Evolutionary conservation across 1,139 yeast genomes (phyloP).

Genomic region (Pneumocystis carinii): DNA sequence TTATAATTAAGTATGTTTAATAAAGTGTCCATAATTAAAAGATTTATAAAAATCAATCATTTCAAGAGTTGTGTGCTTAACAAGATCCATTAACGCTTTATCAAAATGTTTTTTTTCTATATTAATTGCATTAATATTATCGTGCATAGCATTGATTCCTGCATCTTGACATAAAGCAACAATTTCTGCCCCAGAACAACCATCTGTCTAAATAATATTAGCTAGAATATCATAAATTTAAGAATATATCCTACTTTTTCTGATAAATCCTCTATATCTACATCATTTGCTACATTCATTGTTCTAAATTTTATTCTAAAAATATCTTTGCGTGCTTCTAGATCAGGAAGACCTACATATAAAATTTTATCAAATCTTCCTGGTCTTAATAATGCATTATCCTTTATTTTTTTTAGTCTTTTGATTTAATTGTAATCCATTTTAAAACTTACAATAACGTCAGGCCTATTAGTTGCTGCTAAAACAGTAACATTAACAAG

Average conservation of each 20-base stretch:
- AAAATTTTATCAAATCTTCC: conserved; percentile 90
- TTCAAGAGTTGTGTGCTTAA: background rate
- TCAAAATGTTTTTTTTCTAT: conserved; percentile 26
- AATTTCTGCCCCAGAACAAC: conserved; percentile 88
- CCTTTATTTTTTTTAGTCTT: conserved; percentile 66
- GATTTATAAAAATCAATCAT: background rate
- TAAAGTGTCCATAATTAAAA: background rate
- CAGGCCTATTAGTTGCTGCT: conserved; percentile 74
- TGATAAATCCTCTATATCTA: conserved; percentile 45
- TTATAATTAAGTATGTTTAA: background rate
- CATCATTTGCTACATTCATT: conserved; percentile 33
- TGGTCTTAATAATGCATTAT: conserved; percentile 85
- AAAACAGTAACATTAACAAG: conserved; percentile 89
- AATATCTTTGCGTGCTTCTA: conserved; percentile 59
- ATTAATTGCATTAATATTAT: conserved; percentile 20
- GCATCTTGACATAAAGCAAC: conserved; percentile 91
- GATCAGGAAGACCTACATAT: conserved; percentile 72
- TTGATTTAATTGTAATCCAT: too few relatives aligned
- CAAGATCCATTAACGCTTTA: conserved; percentile 15
- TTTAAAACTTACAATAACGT: conserved; percentile 1
- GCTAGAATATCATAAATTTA: background rate
- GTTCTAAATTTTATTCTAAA: conserved; percentile 36
- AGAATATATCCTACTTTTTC: conserved; percentile 13
- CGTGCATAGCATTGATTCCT: conserved; percentile 78
- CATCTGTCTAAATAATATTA: conserved; percentile 33